A percentile compares a stretch with the other conserved stretches of the same genome.
Conservation (phyloP, 257 asterid species). For the Eucommia ulmoides region DNA sequence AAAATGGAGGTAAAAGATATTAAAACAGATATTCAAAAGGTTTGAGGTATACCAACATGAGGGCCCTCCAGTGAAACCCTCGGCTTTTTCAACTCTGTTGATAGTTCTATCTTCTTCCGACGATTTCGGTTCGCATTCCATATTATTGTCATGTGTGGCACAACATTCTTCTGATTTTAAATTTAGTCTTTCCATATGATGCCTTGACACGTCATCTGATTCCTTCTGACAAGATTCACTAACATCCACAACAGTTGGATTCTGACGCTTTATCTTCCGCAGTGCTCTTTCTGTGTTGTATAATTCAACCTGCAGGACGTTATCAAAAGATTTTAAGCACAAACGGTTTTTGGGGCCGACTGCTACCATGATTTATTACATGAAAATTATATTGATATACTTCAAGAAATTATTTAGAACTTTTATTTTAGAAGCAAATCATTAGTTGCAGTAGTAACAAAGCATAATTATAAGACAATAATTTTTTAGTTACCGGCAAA, state of each 20-base stretch:
- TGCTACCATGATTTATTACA: too few species aligned
- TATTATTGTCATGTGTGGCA: slow-evolving; percentile 23
- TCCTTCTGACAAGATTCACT: slow-evolving; percentile 18
- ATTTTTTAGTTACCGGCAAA: too few species aligned
- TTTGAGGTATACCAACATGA: slow-evolving; percentile 45
- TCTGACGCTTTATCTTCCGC: slow-evolving; percentile 69
- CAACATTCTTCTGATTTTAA: slow-evolving; percentile 24
- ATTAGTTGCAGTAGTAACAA: too few species aligned
- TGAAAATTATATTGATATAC: too few species aligned
- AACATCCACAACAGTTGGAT: slow-evolving; percentile 32
- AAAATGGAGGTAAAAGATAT: slow-evolving; percentile 2
- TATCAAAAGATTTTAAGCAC: too few species aligned
- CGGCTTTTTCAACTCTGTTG: slow-evolving; percentile 23
- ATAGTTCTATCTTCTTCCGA: slow-evolving; percentile 30
- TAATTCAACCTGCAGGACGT: slow-evolving; percentile 50
- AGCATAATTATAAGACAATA: too few species aligned
- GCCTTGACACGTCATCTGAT: slow-evolving; percentile 21
- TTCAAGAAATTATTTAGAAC: too few species aligned
- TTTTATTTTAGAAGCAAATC: too few species aligned
- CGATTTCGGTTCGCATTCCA: slow-evolving; percentile 38
- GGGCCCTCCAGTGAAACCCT: slow-evolving; percentile 48
- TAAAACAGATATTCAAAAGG: slow-evolving; percentile 5
- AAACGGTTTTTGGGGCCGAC: too few species aligned
- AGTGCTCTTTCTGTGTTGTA: slow-evolving; percentile 57
- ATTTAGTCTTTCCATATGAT: slow-evolving; percentile 20